Evolutionary conservation across 257 asterid genomes (phyloP).

Genomic region (Marsdenia floribunda): DNA sequence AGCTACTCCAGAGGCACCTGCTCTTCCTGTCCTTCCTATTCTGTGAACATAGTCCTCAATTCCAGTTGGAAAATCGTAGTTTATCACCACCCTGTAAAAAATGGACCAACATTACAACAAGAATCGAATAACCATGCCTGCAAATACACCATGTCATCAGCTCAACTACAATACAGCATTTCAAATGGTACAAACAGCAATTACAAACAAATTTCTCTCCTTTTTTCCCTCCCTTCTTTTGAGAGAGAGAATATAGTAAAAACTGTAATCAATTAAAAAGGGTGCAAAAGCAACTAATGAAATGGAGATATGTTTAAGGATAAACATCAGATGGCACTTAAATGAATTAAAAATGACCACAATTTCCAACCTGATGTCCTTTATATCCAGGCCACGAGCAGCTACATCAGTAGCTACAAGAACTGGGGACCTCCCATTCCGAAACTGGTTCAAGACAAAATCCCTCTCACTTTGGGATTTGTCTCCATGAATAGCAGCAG

Average conservation of each 20-base stretch:
- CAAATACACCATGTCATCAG: constrained; percentile 1
- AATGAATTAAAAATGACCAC: background rate
- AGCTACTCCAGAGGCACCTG: constrained; percentile 93
- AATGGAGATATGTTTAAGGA: background rate
- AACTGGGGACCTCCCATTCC: constrained; percentile 74
- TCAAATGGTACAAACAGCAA: background rate
- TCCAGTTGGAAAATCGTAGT: constrained; percentile 92
- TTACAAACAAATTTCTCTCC: background rate
- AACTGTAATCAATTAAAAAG: background rate
- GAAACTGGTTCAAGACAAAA: constrained; percentile 79
- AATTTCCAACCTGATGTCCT: constrained; percentile 74
- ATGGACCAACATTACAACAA: constrained; percentile 3
- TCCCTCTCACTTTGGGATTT: constrained; percentile 96
- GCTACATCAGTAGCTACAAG: constrained; percentile 99
- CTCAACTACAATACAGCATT: background rate
- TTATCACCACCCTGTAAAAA: constrained; percentile 74
- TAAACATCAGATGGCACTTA: background rate
- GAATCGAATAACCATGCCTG: background rate
- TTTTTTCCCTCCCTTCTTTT: background rate
- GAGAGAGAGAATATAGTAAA: background rate
- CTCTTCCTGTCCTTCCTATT: constrained; percentile 99
- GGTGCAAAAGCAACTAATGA: background rate
- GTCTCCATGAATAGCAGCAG: constrained; percentile 97
- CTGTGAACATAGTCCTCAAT: constrained; percentile 98
- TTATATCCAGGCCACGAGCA: constrained; percentile 96